Percentiles rank a stretch among this genome's conserved stretches.
These are phyloP conservation scores for Desmodesmus armatus DNA, from an alignment of 139 green algal species.

Conservation along the genomic window DNA sequence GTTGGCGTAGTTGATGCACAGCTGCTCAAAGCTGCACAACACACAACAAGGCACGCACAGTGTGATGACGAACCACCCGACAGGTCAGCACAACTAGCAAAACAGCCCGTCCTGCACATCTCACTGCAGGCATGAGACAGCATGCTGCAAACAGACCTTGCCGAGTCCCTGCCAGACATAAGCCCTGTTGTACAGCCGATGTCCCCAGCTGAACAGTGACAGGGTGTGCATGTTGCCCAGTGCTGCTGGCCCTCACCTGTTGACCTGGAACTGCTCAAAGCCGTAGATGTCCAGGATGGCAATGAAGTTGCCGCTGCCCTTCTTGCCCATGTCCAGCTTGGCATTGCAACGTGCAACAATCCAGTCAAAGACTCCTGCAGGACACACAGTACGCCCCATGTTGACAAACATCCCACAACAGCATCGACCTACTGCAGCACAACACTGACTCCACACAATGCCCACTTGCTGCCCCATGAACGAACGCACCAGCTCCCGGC, in stretches of 20 bases:
- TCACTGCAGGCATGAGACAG: too few species aligned
- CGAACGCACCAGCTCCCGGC: too few species aligned
- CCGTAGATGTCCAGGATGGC: constrained; percentile 96
- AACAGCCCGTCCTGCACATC: too few species aligned
- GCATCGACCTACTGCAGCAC: too few species aligned
- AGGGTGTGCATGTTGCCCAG: not conserved
- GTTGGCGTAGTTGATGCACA: constrained; percentile 99
- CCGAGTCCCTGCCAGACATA: not conserved
- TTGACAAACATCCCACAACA: too few species aligned
- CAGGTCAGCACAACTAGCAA: too few species aligned
- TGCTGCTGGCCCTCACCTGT: constrained; percentile 48
- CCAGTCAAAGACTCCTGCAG: constrained; percentile 77
- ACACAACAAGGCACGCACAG: not conserved
- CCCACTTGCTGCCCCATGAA: too few species aligned
- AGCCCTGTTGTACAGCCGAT: not conserved
- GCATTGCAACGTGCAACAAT: constrained; percentile 79
- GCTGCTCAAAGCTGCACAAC: constrained; percentile 88
- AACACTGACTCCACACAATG: too few species aligned
- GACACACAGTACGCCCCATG: too few species aligned
- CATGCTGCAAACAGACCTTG: not conserved
- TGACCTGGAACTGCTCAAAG: constrained; percentile 90
- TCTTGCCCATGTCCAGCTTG: constrained; percentile 63
- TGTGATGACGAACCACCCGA: too few species aligned
- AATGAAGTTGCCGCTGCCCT: constrained; percentile 62
- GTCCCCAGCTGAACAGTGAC: not conserved